Conservation (phyloP, 371 early-diverging fungal genomes). For the Mucor racemosus region DNA sequence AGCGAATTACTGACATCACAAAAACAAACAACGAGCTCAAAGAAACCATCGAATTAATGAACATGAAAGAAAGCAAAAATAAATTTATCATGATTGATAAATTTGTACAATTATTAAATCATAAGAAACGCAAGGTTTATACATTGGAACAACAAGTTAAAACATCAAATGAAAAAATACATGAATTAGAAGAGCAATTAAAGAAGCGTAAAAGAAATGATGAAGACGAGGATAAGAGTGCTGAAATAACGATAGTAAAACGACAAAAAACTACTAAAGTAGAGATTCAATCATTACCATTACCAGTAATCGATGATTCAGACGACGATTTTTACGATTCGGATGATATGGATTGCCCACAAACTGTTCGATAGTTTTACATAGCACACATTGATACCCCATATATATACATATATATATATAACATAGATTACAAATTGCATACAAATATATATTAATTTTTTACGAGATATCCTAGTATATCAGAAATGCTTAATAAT, state of each 20-base stretch:
- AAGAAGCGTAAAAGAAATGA: not conserved
- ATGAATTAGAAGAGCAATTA: not conserved
- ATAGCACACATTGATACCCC: not conserved
- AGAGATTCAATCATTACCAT: not conserved
- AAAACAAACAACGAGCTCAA: constrained; percentile 1
- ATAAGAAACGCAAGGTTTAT: not conserved
- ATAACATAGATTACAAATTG: constrained; percentile 7
- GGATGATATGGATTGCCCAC: not conserved
- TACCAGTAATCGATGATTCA: not conserved
- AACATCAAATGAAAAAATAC: not conserved
- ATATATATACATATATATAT: not conserved
- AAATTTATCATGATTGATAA: constrained; percentile 5
- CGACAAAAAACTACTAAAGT: not conserved
- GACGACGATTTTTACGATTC: not conserved
- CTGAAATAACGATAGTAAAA: not conserved
- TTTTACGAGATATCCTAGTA: constrained; percentile 63
- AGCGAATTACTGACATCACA: not conserved
- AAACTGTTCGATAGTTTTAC: not conserved
- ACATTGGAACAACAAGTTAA: not conserved
- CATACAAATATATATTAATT: constrained; percentile 5
- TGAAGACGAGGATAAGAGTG: too few relatives aligned
- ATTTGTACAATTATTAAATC: constrained; percentile 1
- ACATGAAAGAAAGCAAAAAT: constrained; percentile 3
- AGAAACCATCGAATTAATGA: not conserved
- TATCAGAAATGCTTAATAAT: constrained; percentile 81